Evolutionary conservation across 2,329 filamentous ascomycete species (phyloP).

Genomic region (Cladosporium oxysporum): DNA sequence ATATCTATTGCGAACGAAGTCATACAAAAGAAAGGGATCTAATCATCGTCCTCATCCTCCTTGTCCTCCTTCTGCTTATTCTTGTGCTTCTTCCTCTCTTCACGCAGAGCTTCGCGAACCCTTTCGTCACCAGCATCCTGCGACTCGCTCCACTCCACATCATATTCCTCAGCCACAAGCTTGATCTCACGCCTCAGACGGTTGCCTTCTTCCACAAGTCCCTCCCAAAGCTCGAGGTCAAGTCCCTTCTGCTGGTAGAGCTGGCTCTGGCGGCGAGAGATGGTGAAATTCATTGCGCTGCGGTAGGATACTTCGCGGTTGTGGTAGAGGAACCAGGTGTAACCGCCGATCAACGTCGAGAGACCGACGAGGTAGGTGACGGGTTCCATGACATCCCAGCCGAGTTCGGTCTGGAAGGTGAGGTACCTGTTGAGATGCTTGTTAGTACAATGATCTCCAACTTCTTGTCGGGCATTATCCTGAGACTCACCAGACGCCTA

Average conservation of each 20-base stretch:
- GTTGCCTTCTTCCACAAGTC: constrained; percentile 77
- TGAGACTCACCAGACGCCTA: constrained; percentile 32
- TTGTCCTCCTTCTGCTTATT: constrained; percentile 29
- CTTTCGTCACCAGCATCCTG: constrained; percentile 36
- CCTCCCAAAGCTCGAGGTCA: constrained; percentile 75
- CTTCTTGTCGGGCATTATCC: not conserved
- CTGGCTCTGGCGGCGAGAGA: constrained; percentile 72
- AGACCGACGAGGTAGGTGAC: constrained; percentile 89
- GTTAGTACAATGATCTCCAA: not conserved
- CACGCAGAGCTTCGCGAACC: constrained; percentile 52
- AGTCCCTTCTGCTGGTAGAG: constrained; percentile 77
- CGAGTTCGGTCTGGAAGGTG: constrained; percentile 70
- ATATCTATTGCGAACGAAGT: not conserved
- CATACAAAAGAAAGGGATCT: not conserved
- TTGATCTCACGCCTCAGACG: constrained; percentile 75
- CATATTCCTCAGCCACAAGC: constrained; percentile 79
- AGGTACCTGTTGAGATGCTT: constrained; percentile 65
- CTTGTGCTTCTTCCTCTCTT: constrained; percentile 47
- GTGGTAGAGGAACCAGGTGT: constrained; percentile 92
- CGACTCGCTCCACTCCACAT: constrained; percentile 68
- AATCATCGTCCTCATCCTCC: constrained; percentile 44
- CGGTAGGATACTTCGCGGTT: constrained; percentile 84
- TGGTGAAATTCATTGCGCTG: constrained; percentile 82
- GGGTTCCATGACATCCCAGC: constrained; percentile 85
- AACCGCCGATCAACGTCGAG: constrained; percentile 82